Base-by-base conservation (phyloP, 2,329 filamentous ascomycete species). In the Xylaria sp. region DNA sequence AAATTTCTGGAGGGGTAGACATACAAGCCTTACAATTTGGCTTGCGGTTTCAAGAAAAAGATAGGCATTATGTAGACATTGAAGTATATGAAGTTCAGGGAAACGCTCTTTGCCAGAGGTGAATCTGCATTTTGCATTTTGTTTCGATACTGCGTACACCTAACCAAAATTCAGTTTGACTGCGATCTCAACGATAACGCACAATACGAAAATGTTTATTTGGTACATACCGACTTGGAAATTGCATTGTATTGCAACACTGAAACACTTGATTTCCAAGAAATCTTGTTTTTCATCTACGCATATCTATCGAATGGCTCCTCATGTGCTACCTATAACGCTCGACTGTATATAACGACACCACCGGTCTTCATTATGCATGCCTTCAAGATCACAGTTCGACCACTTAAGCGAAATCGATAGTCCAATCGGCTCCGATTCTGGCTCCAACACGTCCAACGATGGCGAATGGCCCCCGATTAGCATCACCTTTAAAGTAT, bases 381-480 rank as follows among this genome's bases (percentile, higher is more conserved):
- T 57, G 20, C 56, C 46, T n/a, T 6, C 12, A 52, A 63, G 37
- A 25, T 46, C 28, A 52, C 23, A 9, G 31, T 37, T 50, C 20
- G 20, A 37, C 20, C 23, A 48, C 1, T 48, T 71, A 83, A 23
- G 77, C 76, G 73, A 84, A 79, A 20, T 78, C 75, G 54, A 82
- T 72, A 67, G 75, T 85, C 86, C 87, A 90, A 78, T 89, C 86
- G 37, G 82, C 83, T 10, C 85, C 86, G 70, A 89, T 85, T 63
- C 80, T 81, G 20, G 82, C 84, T 8, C 83, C 85, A 5, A 89
- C 82, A 52, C 85, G 83, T 54, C 84, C 85, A 9, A 89, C 78
- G 1, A 86, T 80, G 3, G 85, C 87, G 78, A 84, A 89, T 3
- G 86, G 83, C 8, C 85, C 85, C 54, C 81, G 80, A 3, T 80